These are phyloP conservation scores for Dimocarpus longan DNA, from an alignment of 345 rosid species.

Conservation along the genomic window DNA sequence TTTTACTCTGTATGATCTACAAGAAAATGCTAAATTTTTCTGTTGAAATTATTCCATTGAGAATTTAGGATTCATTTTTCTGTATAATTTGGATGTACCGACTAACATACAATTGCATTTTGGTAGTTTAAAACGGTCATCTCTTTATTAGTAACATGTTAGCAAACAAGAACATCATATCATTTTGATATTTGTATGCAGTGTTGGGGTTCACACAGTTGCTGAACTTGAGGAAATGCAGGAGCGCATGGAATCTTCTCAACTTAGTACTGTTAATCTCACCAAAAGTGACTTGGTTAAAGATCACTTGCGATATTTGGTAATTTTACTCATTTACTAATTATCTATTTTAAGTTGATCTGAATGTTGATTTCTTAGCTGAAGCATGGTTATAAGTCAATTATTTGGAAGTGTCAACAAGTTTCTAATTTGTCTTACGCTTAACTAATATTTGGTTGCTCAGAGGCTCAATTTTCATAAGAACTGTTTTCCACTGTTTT, in stretches of 20 bases:
- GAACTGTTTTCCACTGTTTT: neutral
- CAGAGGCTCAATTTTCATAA: neutral
- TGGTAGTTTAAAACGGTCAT: slow-evolving; percentile 5
- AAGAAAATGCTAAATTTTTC: slow-evolving; percentile 4
- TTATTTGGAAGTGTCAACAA: neutral
- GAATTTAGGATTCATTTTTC: neutral
- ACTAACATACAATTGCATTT: slow-evolving; percentile 1
- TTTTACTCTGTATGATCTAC: neutral
- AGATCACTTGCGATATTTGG: slow-evolving; percentile 97
- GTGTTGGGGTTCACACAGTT: slow-evolving; percentile 85
- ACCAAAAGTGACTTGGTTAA: slow-evolving; percentile 88
- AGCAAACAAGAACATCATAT: slow-evolving; percentile 3
- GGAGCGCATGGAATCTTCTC: slow-evolving; percentile 73
- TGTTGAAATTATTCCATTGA: neutral
- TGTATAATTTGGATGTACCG: neutral
- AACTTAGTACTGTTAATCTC: slow-evolving; percentile 73
- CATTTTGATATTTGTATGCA: slow-evolving; percentile 37
- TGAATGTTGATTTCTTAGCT: neutral
- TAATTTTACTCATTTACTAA: slow-evolving; percentile 17
- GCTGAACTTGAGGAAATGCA: slow-evolving; percentile 70
- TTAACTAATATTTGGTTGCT: neutral
- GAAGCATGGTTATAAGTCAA: neutral
- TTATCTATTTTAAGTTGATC: neutral
- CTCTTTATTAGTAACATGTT: slow-evolving; percentile 12
- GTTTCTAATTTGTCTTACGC: neutral